These are phyloP conservation scores for Syzygium jambos DNA, from an alignment of 345 rosid genomes.

Conservation along the genomic window DNA sequence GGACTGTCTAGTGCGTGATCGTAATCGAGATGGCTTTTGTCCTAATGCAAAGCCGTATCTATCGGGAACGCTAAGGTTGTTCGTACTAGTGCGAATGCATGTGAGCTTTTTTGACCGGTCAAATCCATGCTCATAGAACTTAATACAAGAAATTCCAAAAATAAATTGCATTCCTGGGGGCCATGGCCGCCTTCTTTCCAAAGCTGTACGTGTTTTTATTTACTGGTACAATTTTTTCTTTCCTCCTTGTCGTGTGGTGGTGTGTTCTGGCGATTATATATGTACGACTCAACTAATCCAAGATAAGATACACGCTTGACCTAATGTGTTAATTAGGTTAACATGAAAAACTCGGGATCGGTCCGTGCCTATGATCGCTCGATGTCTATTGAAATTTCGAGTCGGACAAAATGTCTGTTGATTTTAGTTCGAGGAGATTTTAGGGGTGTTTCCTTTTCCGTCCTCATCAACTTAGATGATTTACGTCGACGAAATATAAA, in stretches of 20 bases:
- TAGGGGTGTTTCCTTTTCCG: no score
- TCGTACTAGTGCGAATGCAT: background rate
- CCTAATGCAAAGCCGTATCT: background rate
- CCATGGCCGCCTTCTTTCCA: background rate
- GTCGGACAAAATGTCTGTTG: background rate
- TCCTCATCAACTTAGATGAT: no score
- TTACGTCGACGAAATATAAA: no score
- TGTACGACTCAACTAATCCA: background rate
- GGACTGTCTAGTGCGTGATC: background rate
- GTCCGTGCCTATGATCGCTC: no score
- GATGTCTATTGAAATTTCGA: no score
- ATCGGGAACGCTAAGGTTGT: background rate
- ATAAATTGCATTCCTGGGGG: background rate
- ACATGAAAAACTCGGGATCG: background rate
- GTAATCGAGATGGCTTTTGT: background rate
- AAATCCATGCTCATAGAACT: background rate
- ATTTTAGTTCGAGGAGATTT: background rate
- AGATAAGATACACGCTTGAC: background rate
- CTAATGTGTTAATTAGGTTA: background rate
- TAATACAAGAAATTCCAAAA: background rate
- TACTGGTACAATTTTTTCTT: background rate
- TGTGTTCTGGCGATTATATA: background rate
- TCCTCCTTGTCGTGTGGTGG: background rate
- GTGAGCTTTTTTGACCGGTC: background rate
- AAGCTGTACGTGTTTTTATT: background rate